Evolutionary conservation across 1,139 yeast genomes (phyloP), one percentile per base, ranked within the genome.

Genomic region (Scheffersomyces parashehatae): DNA sequence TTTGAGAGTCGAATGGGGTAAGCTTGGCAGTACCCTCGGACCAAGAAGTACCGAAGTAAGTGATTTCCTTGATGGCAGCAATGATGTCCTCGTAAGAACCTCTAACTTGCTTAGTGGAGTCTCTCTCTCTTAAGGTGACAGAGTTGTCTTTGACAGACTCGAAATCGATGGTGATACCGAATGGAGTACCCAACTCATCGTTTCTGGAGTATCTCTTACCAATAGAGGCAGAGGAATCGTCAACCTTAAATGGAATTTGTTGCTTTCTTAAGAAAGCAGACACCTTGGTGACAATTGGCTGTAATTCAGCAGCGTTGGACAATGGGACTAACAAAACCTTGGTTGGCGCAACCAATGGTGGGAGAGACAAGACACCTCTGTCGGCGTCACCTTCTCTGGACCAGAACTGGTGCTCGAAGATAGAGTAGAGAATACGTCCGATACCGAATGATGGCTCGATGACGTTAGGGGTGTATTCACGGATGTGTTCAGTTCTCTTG

Each of bases 361-460:
- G 95, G 77, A 95, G 87, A 9, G 98, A 89, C 55, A 95, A 77
- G 15, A 89, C 96, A 46, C 88, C 85, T 70, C 99, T 89, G 54
- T 93, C 95, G 42, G 83, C 75, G 62, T 90, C 96, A 62, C 87
- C 97, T 28, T 95, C 88, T 73, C 99, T 86, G 46, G 87, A 71
- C 97, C 97, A 95, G 84, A 85, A 95, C 48, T 82, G 81, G 70
- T 95, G 99, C 75, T 95, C 99, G 62, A 91, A 86, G 54, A 93
- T 72, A 38, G 97, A 81, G 73, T 95, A 95, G 54, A 95, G 76
- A 64, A 95, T 89, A 77, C 99, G 93, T 51, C 99, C 99, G 64
- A 95, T 88, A 80, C 99, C 99, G 61, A 95, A 95, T 6, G 99
- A 95, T 51, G 99, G 99, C 73, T 95, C 99, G 62, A 95, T 95